phyloP scores from a whole-genome alignment of 306 rosid species.

The Dalbergia cochinchinensis region DNA sequence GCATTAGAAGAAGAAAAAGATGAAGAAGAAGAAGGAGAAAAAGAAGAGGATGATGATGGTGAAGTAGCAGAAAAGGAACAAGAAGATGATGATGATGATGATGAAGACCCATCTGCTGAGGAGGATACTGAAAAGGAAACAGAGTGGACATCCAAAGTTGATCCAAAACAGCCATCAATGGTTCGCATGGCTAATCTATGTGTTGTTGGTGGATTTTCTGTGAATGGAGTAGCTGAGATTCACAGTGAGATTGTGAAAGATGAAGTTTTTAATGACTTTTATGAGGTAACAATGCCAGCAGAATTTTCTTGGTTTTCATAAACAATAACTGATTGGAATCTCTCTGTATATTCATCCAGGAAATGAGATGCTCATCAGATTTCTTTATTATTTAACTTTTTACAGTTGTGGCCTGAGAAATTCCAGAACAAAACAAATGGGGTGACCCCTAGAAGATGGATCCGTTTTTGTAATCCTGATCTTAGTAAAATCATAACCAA shows the following conservation, averaged over 20 bases:
- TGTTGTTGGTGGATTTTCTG: slow-evolving; percentile 93
- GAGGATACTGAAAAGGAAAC: slow-evolving; percentile 44
- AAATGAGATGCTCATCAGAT: slow-evolving; percentile 40
- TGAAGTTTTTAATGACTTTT: slow-evolving; percentile 85
- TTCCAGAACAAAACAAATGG: slow-evolving; percentile 98
- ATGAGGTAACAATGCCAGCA: slow-evolving; percentile 54
- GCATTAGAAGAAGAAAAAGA: slow-evolving; percentile 39
- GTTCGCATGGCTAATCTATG: slow-evolving; percentile 97
- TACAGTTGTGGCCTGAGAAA: slow-evolving; percentile 92
- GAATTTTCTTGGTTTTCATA: slow-evolving; percentile 16
- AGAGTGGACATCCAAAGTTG: slow-evolving; percentile 52
- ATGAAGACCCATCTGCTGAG: slow-evolving; percentile 50
- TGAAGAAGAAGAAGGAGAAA: slow-evolving; percentile 18
- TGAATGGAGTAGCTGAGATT: slow-evolving; percentile 95
- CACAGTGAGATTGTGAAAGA: slow-evolving; percentile 92
- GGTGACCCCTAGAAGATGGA: slow-evolving; percentile 98
- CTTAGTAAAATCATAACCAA: slow-evolving; percentile 77
- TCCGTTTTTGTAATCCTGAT: slow-evolving; percentile 87
- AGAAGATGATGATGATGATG: slow-evolving; percentile 33
- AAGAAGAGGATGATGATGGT: slow-evolving; percentile 3
- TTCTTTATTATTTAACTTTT: slow-evolving; percentile 29
- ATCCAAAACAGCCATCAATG: slow-evolving; percentile 69
- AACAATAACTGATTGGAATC: slow-evolving; percentile 28
- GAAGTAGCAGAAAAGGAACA: neutral
- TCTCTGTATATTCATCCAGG: slow-evolving; percentile 9